A percentile compares a stretch with the other conserved stretches of the same genome.
Evolutionary conservation across 2,329 filamentous ascomycete genomes (phyloP).

Genomic region (Septoria linicola): DNA sequence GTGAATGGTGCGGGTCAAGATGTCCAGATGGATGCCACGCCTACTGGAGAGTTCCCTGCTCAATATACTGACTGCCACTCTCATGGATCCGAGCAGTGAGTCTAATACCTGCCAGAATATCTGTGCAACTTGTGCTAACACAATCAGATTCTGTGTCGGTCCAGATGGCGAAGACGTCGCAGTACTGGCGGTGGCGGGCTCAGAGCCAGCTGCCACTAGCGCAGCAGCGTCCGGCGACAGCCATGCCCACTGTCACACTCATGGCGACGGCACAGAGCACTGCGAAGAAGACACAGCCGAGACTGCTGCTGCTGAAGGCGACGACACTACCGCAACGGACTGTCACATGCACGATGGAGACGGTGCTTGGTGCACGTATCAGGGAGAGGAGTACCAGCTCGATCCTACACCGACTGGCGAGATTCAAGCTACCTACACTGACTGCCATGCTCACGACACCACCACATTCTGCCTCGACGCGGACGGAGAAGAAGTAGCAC

Average conservation of each 20-base stretch:
- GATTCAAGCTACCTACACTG: constrained; percentile 51
- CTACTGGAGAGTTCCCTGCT: constrained; percentile 45
- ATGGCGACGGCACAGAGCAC: constrained; percentile 10
- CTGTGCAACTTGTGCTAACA: not conserved
- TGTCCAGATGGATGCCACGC: constrained; percentile 55
- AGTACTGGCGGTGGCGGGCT: constrained; percentile 34
- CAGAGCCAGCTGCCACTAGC: constrained; percentile 1
- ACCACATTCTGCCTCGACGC: constrained; percentile 50
- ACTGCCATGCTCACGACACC: constrained; percentile 61
- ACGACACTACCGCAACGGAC: constrained; percentile 25
- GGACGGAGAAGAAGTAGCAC: constrained; percentile 7
- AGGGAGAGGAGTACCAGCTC: constrained; percentile 49
- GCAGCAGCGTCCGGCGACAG: not conserved
- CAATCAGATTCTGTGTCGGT: constrained; percentile 13
- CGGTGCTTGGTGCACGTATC: constrained; percentile 40
- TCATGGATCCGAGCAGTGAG: constrained; percentile 59
- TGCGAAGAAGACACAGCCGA: constrained; percentile 7
- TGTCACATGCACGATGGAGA: constrained; percentile 27
- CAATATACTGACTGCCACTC: constrained; percentile 63
- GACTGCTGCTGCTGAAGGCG: not conserved
- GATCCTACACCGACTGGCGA: constrained; percentile 56
- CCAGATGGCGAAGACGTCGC: constrained; percentile 7
- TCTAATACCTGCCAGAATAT: not conserved
- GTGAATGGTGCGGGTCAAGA: constrained; percentile 41
- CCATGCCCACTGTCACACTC: constrained; percentile 1